These are phyloP conservation scores for Monilinia polystroma DNA, from an alignment of 2,329 filamentous ascomycete genomes.

Conservation along the genomic window DNA sequence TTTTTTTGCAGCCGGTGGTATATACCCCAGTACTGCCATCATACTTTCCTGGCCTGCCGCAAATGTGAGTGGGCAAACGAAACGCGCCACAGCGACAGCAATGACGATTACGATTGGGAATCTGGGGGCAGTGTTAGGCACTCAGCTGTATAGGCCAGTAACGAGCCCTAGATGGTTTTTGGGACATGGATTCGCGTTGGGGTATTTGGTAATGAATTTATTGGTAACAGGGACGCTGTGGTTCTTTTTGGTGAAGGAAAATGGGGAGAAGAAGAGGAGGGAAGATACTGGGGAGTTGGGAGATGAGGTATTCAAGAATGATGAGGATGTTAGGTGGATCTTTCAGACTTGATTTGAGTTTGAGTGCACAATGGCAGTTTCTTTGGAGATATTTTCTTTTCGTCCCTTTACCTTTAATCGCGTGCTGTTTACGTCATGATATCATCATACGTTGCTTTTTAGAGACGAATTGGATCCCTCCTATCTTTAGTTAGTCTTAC, in stretches of 20 bases:
- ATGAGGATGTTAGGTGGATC: conserved; percentile 64
- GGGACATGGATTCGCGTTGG: conserved; percentile 66
- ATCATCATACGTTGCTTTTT: neutral
- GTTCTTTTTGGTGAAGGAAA: conserved; percentile 56
- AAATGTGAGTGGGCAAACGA: conserved; percentile 69
- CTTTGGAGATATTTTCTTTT: neutral
- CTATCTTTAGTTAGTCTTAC: no score
- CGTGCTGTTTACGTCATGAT: neutral
- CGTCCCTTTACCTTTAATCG: neutral
- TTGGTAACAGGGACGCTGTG: conserved; percentile 54
- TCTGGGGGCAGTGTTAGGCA: conserved; percentile 65
- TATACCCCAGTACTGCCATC: conserved; percentile 64
- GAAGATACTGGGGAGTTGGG: conserved; percentile 50
- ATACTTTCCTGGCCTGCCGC: conserved; percentile 69
- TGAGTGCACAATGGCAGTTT: neutral
- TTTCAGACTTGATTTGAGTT: conserved; percentile 48
- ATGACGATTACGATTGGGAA: conserved; percentile 74
- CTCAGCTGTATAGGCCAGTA: conserved; percentile 63
- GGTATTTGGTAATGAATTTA: conserved; percentile 60
- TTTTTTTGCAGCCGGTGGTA: conserved; percentile 64
- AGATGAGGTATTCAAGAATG: conserved; percentile 54
- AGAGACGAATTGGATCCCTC: neutral
- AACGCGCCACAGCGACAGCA: conserved; percentile 65
- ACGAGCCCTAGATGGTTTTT: conserved; percentile 63
- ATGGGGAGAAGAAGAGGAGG: conserved; percentile 50